These are phyloP conservation scores for Corynascus novoguineensis DNA, from an alignment of 495 filamentous ascomycete species.

Conservation along the genomic window DNA sequence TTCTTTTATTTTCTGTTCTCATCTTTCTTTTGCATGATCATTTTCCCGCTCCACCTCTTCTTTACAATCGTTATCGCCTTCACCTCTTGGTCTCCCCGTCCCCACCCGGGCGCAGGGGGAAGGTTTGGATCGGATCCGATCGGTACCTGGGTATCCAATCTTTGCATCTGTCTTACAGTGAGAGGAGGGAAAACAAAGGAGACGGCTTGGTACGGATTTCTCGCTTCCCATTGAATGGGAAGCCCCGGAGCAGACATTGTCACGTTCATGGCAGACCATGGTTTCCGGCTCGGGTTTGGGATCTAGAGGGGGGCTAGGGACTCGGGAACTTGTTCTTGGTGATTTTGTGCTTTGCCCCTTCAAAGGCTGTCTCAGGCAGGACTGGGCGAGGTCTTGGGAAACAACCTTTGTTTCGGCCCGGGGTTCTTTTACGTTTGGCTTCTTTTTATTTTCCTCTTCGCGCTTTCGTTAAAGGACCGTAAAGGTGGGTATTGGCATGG, in stretches of 20 bases:
- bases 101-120: background rate
- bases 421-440: background rate
- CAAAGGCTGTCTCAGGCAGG: no score
- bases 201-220: background rate
- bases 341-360: no score
- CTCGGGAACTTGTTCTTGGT: no score
- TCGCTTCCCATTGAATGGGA: background rate
- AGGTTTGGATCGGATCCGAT: background rate
- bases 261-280: background rate
- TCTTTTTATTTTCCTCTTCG: background rate
- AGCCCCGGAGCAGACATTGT: background rate
- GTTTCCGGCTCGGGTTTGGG: background rate
- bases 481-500: background rate
- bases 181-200: no score
- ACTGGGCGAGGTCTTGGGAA: no score
- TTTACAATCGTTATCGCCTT: conserved; percentile 3
- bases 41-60: background rate
- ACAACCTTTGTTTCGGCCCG: no score
- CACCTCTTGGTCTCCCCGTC: background rate
- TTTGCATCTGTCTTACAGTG: background rate
- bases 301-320: no score
- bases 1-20: conserved; percentile 3
- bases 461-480: background rate
- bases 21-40: conserved; percentile 1
- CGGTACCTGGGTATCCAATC: background rate